Evolutionary conservation across 2,329 filamentous ascomycete genomes (phyloP), one percentile per base, ranked within the genome.

Genomic region (Fusarium begoniae): DNA sequence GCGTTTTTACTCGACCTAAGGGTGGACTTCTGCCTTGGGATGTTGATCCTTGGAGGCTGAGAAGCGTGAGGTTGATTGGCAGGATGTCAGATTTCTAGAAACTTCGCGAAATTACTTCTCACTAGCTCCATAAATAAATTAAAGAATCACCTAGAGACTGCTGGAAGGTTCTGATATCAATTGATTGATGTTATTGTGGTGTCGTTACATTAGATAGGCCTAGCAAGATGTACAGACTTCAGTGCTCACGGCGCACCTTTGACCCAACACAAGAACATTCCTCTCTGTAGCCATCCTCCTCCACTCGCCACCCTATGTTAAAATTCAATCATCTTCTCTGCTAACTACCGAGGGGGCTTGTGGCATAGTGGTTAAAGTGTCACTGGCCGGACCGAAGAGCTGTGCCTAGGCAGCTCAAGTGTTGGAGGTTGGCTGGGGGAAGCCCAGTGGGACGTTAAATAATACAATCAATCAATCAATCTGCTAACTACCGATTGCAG

Each of bases 231-330:
- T 2, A 13, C 24, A 14, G 22, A 1, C n/a, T 26, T 15, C 9
- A 22, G 9, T 20, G 8, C 5, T 2, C 1, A 13, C 8, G 6
- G 11, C 6, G 8, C 28, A 8, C 15, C 5, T 24, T 7, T 11
- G 48, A 35, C 5, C 17, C 3, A 50, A 12, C 10, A 9, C 3
- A 11, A n/a, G 7, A 4, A 13, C 47, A 50, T 18, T n/a, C 3
- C 10, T 32, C 14, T n/a, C 22, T 13, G 9, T 9, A 3, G 14
- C 11, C 6, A 9, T 50, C 14, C 9, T 30, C 1, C 20, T 48
- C 3, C 9, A 1, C 4, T 12, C 2, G 5, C 6, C 10, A 9
- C 14, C 2, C 3, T 48, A n/a, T 8, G 1, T 45, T 5, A 5
- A 13, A 13, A 20, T 5, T 17, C 8, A 24, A 26, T 13, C 24